Evolutionary conservation across 176 grass and related monocot genomes (phyloP).

Genomic region (Pontederia crassipes): DNA sequence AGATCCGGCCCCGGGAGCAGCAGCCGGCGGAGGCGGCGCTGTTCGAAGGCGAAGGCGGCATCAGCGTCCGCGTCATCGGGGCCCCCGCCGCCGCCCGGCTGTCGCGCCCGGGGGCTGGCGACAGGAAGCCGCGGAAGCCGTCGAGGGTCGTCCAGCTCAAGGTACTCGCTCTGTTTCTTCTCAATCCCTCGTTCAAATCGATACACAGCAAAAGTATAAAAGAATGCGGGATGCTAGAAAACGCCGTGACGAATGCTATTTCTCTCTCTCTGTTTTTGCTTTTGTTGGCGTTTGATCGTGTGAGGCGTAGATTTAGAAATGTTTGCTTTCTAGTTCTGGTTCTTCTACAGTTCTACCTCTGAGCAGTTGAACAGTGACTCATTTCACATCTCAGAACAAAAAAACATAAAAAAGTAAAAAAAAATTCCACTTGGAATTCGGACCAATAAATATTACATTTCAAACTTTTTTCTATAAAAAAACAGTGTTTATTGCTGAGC

Average conservation of each 20-base stretch:
- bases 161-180: conserved; percentile 18
- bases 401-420: too few relatives aligned
- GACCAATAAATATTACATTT: too few relatives aligned
- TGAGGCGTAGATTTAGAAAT: too few relatives aligned
- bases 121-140: conserved; percentile 20
- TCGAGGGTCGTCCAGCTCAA: conserved; percentile 61
- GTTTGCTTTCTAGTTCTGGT: too few relatives aligned
- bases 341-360: too few relatives aligned
- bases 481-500: too few relatives aligned
- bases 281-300: too few relatives aligned
- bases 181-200: neutral
- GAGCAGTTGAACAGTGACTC: too few relatives aligned
- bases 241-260: neutral
- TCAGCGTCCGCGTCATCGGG: conserved; percentile 47
- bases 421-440: too few relatives aligned
- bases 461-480: too few relatives aligned
- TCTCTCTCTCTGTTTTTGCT: neutral
- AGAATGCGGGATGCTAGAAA: neutral
- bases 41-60: neutral
- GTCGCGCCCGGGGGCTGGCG: conserved; percentile 9
- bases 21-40: neutral
- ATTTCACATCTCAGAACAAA: too few relatives aligned
- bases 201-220: neutral
- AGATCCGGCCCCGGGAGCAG: conserved; percentile 47
- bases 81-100: conserved; percentile 4